Evolutionary conservation across 176 grass and related monocot species (phyloP), one percentile per base, ranked within the genome.

Genomic region (Dactylis glomerata): DNA sequence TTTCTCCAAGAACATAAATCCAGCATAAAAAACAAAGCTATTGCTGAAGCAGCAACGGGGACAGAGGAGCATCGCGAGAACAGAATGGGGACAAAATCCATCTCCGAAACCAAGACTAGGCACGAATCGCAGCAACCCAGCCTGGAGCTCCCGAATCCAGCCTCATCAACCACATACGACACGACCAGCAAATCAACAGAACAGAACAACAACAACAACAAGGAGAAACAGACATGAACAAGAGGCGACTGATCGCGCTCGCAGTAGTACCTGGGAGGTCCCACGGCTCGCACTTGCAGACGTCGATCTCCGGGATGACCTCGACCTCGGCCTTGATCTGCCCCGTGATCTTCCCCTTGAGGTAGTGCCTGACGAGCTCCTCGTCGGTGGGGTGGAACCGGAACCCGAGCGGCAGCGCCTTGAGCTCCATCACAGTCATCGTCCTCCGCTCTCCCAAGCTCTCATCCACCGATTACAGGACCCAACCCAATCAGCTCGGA

Each of bases 211-310:
- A 7, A 0, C 10, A 42, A 42, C n/a, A n/a, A n/a, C n/a, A n/a
- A 41, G 46, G 33, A n/a, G 81, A 11, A 46, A 1, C 16, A 45
- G 44, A 1, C 38, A 19, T 27, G 2, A 3, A 23, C 31, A 68
- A 9, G 32, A 42, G 72, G 12, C 7, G 86, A 30, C 33, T 19
- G 64, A 37, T 67, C 64, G 64, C 32, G 8, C 6, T 8, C 10
- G 17, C 12, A 24, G 10, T 0, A 11, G 31, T 82, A 98, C 96
- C 93, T 20, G 96, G 96, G 70, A 99, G 89, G 67, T 99, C 96
- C 96, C 96, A 99, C 0, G 96, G 96, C 78, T 99, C 96, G 89
- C 96, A 96, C 93, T 99, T 99, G 96, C 96, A 99, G 33, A 99
- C 89, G 66, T 99, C 96, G 66, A 99, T 90, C 91, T 99, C 96